Conservation (phyloP, 306 rosid species). For the Cicer bijugum region DNA sequence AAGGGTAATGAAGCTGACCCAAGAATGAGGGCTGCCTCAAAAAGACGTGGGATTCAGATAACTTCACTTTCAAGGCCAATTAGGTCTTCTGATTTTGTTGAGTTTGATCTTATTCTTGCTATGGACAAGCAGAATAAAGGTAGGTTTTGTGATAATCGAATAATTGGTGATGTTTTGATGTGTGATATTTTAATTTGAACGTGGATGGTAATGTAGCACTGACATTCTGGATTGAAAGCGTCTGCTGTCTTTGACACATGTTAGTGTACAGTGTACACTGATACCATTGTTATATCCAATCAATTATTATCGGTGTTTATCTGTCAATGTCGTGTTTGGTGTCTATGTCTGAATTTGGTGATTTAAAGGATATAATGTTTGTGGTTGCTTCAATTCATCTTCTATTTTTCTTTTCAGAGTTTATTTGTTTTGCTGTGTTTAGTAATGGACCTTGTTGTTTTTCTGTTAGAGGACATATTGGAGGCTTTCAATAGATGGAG, state of each 20-base stretch:
- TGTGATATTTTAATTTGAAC: constrained; percentile 1
- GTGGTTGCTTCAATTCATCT: constrained; percentile 9
- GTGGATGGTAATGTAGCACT: neutral
- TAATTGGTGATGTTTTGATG: neutral
- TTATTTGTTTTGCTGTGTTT: constrained; percentile 19
- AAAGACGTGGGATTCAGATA: constrained; percentile 79
- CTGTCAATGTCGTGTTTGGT: too few species aligned
- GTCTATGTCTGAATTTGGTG: too few species aligned
- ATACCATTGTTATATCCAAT: too few species aligned
- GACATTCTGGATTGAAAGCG: too few species aligned
- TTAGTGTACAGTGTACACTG: too few species aligned
- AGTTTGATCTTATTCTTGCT: constrained; percentile 87
- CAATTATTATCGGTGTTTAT: too few species aligned
- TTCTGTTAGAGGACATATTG: constrained; percentile 71
- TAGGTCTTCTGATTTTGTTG: constrained; percentile 73
- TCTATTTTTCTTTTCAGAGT: neutral
- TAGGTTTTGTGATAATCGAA: constrained; percentile 34
- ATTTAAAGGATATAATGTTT: neutral
- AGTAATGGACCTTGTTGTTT: constrained; percentile 44
- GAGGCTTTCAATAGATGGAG: constrained; percentile 74
- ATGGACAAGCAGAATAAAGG: constrained; percentile 91
- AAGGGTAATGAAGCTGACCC: constrained; percentile 91
- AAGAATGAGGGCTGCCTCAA: constrained; percentile 91
- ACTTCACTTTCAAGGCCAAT: constrained; percentile 87
- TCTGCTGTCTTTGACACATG: too few species aligned